Evolutionary conservation across 257 asterid species (phyloP).

Genomic region (Nemophila menziesii): DNA sequence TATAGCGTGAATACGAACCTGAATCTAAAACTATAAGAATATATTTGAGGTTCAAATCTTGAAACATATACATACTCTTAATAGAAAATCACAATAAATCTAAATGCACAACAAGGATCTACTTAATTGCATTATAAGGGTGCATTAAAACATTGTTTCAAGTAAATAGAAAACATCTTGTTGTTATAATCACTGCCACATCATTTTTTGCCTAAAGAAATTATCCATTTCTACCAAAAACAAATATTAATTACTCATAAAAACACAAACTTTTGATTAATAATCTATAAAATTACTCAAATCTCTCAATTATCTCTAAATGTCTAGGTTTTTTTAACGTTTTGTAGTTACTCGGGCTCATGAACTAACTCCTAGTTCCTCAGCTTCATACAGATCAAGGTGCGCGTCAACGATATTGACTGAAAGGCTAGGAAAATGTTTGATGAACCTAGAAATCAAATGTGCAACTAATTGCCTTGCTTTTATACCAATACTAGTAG

Average conservation of each 20-base stretch:
- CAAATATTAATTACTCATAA: neutral
- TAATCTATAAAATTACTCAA: too few species aligned
- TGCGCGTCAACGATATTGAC: conserved; percentile 73
- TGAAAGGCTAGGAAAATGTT: conserved; percentile 59
- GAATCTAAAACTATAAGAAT: conserved; percentile 8
- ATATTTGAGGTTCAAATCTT: conserved; percentile 7
- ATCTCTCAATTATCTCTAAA: too few species aligned
- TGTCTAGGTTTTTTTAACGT: neutral
- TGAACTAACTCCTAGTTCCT: conserved; percentile 76
- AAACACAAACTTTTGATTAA: too few species aligned
- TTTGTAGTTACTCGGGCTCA: neutral
- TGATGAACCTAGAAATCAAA: conserved; percentile 80
- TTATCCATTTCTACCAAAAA: neutral
- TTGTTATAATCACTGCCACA: too few species aligned
- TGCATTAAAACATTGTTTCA: neutral
- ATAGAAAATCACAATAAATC: neutral
- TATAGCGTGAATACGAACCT: conserved; percentile 92
- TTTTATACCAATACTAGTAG: conserved; percentile 59
- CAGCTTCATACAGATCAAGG: conserved; percentile 92
- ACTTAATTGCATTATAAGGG: neutral
- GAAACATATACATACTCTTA: neutral
- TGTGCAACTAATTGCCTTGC: conserved; percentile 92
- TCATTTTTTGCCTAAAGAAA: too few species aligned
- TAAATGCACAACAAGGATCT: neutral
- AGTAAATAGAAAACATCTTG: neutral